Conservation (phyloP, 176 grass and related monocot species). For the Hsuehochloa calcarea region DNA sequence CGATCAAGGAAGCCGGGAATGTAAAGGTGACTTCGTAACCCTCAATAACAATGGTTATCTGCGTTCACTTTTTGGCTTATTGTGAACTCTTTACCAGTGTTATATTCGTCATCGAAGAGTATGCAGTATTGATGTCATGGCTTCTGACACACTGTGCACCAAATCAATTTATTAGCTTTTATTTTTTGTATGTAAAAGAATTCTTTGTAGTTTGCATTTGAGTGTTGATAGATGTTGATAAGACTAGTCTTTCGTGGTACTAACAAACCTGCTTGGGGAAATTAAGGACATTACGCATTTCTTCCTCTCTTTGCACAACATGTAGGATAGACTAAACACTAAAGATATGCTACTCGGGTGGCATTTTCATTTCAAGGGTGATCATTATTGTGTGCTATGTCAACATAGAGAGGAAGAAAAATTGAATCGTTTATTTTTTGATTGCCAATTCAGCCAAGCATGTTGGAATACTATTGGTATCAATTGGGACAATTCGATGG, state of each 20-base stretch:
- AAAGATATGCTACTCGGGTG: too few species aligned
- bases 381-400: too few species aligned
- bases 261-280: not conserved
- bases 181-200: not conserved
- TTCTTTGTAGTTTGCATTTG: not conserved
- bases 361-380: too few species aligned
- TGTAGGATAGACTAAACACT: too few species aligned
- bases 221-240: not conserved
- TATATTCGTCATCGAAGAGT: not conserved
- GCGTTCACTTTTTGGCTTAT: not conserved
- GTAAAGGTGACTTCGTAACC: constrained; percentile 43
- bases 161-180: too few species aligned
- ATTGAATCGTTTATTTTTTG: too few species aligned
- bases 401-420: too few species aligned
- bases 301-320: not conserved
- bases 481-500: too few species aligned
- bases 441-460: too few species aligned
- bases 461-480: too few species aligned
- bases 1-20: constrained; percentile 64
- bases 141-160: too few species aligned
- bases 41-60: not conserved
- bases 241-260: not conserved
- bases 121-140: too few species aligned
- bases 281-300: not conserved
- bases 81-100: not conserved